Conservation (phyloP, 768 basidiomycete genomes). For the Tulasnella sp. region DNA sequence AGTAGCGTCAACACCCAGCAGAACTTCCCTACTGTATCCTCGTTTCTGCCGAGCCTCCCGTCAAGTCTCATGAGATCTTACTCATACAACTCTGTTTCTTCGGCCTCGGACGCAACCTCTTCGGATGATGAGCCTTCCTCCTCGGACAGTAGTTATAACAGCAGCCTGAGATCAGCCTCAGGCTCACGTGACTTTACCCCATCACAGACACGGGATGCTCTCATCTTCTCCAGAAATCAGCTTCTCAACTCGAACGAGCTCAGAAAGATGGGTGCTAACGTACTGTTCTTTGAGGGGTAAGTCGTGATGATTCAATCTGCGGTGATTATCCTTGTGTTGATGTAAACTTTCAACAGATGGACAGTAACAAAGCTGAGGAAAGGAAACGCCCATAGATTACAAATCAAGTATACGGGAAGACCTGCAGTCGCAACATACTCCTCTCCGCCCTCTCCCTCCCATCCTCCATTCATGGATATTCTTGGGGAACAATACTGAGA, state of each 20-base stretch:
- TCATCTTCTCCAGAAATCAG: conserved; percentile 11
- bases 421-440: conserved; percentile 9
- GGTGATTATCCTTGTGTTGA: not conserved
- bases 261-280: conserved; percentile 13
- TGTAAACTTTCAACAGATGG: conserved; percentile 1
- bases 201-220: conserved; percentile 12
- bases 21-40: too few relatives aligned
- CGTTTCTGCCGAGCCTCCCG: too few relatives aligned
- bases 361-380: conserved; percentile 10
- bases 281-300: conserved; percentile 13
- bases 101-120: not conserved
- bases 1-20: not conserved
- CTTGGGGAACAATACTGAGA: conserved; percentile 6
- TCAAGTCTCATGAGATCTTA: too few relatives aligned
- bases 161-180: too few relatives aligned
- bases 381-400: conserved; percentile 6
- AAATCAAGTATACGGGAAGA: conserved; percentile 9
- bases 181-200: conserved; percentile 13
- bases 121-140: not conserved
- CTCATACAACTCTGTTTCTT: not conserved
- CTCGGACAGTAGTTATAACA: too few relatives aligned
- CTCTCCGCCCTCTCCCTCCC: not conserved
- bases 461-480: conserved; percentile 14
- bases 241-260: conserved; percentile 9
- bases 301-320: not conserved